Conservation (phyloP, 306 rosid genomes). For the Morella rubra region DNA sequence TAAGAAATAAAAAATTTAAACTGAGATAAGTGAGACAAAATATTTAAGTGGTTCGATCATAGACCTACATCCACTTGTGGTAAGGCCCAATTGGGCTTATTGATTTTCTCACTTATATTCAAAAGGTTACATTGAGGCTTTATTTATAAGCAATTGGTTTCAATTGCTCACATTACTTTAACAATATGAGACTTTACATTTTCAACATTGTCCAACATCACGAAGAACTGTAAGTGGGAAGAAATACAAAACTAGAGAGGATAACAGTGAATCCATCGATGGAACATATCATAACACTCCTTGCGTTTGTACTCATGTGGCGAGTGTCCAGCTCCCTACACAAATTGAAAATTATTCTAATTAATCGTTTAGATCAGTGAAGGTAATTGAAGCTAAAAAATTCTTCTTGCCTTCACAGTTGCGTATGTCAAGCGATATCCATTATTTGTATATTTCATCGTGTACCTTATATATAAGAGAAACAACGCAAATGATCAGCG, state of each 20-base stretch:
- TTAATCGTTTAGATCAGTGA: neutral
- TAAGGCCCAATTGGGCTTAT: no score
- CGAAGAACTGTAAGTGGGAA: neutral
- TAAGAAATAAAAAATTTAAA: no score
- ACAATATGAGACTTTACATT: no score
- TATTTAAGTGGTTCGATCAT: no score
- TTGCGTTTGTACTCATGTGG: slow-evolving; percentile 27
- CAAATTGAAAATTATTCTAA: neutral
- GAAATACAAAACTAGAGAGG: slow-evolving; percentile 12
- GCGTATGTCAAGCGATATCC: slow-evolving; percentile 29
- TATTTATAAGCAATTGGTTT: no score
- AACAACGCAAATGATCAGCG: neutral
- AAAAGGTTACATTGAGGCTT: no score
- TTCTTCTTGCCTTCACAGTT: slow-evolving; percentile 22
- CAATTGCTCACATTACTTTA: no score
- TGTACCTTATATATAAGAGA: slow-evolving; percentile 4
- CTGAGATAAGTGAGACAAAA: no score
- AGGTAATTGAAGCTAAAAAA: neutral
- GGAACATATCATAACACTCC: slow-evolving; percentile 18
- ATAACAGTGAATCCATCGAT: slow-evolving; percentile 20
- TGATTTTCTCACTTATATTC: no score
- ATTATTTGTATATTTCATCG: slow-evolving; percentile 20
- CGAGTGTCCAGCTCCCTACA: slow-evolving; percentile 30
- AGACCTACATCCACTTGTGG: no score
- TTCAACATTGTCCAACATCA: no score